Conservation (phyloP, 2,329 filamentous ascomycete species). For the Fusarium proliferatum region DNA sequence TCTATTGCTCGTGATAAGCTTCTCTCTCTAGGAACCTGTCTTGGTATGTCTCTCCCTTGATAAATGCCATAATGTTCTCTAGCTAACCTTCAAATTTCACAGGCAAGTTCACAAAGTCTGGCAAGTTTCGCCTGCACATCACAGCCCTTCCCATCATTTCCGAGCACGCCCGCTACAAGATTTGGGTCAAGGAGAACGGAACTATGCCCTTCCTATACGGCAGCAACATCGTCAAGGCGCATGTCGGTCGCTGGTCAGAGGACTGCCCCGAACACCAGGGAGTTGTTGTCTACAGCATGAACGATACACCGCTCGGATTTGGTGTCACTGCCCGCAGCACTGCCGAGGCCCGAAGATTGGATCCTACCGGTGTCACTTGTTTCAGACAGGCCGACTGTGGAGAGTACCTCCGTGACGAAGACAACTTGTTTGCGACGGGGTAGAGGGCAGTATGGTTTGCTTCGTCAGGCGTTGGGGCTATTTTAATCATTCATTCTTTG, state of each 20-base stretch:
- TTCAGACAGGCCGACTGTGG: slow-evolving; percentile 95
- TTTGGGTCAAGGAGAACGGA: slow-evolving; percentile 96
- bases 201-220: slow-evolving; percentile 98
- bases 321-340: slow-evolving; percentile 91
- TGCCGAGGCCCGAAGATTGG: slow-evolving; percentile 82
- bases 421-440: slow-evolving; percentile 70
- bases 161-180: slow-evolving; percentile 92
- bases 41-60: slow-evolving; percentile 60
- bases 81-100: slow-evolving; percentile 18
- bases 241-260: slow-evolving; percentile 84
- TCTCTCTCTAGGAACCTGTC: slow-evolving; percentile 87
- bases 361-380: slow-evolving; percentile 88
- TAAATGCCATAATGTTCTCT: neutral
- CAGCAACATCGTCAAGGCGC: slow-evolving; percentile 80
- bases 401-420: slow-evolving; percentile 90
- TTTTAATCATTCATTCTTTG: slow-evolving; percentile 36
- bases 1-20: slow-evolving; percentile 85
- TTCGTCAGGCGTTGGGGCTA: slow-evolving; percentile 44
- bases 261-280: slow-evolving; percentile 95
- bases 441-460: slow-evolving; percentile 41
- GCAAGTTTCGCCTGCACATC: slow-evolving; percentile 94
- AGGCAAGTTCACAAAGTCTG: slow-evolving; percentile 96
- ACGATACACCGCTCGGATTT: slow-evolving; percentile 93
- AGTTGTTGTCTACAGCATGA: slow-evolving; percentile 89
- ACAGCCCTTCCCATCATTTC: slow-evolving; percentile 89